Evolutionary conservation across 345 rosid genomes (phyloP), one percentile per base, ranked within the genome.

Genomic region (Sonneratia caseolaris): DNA sequence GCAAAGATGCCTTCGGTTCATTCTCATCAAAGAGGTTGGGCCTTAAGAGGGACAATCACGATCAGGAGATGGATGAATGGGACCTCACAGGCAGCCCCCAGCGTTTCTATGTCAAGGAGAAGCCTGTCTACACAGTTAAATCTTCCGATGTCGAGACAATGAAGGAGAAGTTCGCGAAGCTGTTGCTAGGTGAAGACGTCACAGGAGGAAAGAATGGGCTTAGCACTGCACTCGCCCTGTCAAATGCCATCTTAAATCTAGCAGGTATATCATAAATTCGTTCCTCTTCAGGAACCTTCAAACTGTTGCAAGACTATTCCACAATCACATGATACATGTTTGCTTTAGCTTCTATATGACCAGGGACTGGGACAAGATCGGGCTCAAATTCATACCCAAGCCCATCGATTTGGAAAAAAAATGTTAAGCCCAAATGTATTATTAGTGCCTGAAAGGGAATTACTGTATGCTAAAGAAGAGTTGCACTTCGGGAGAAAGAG

Each of bases 1-100:
- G 97, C 83, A 95, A 89, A 80, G 95, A 94, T 71, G 93, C 79
- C 71, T 90, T 75, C 47, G 92, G 98, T 68, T 92, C 99, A 35
- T 84, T 92, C 70, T 85, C 96, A 73, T 95, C 97, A 0, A 90
- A 95, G 74, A 90, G 96, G 96, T 64, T 90, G 75, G 47, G 80
- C 19, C 64, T 32, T 65, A 91, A 88, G 83, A 83, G 74, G 72
- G 91, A 82, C 21, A 91, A 79, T 37, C 84, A 72, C 24, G 79
- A 81, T 59, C 83, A 22, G 64, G 64, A 70, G 59, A 53, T 18
- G 10, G 89, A 87, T 74, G 92, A 81, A 45, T 86, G 85, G 89
- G 91, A 78, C 64, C 74, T 79, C 51, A 72, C 88, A 3, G 87
- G 81, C 79, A 86, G 88, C 81, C 88, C 90, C 68, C 81, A 76